Base-by-base conservation (phyloP, 768 basidiomycete species). In the Paxillus ammoniavirescens region DNA sequence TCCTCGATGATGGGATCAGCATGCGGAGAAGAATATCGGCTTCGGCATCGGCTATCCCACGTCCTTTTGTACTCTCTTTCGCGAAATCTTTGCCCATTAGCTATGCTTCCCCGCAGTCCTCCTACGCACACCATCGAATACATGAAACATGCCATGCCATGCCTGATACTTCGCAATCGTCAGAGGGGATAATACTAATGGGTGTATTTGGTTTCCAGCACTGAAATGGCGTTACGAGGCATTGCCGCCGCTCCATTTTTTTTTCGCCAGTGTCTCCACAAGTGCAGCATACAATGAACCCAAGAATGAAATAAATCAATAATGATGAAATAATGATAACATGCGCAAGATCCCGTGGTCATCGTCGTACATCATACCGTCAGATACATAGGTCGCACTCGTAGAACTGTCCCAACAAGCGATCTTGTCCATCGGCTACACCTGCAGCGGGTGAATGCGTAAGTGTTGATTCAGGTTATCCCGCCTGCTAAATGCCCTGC, bases 401-500 rank as follows among this genome's bases (percentile, higher is more conserved):
- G 21, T 21, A 21, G 31, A 33, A 33, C 31, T 33, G 31, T 33
- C 31, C 31, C 12, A 12, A 33, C 2, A 9, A 33, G 12, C 12
- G 7, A 12, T 33, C 8, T 10, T 33, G 31, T 33, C 31, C 31
- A 33, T 35, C 4, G 21, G 13, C 15, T 43, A 18, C 18, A 33
- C 53, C 33, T 67, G 60, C 30, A 65, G 46, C 13, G 55, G 65
- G 61, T 91, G 89, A 33, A 86, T 77, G 17, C 82, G 79, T 55
- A 83, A 74, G 65, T 93, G 91, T 63, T 89, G 89, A 42, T 81
- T 78, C 35, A 91, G 76, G 61, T 93, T 92, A 68, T 93, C 91
- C 52, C 81, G 77, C 42, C 91, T 75, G 63, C 84, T 86, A 61
- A 91, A 91, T 5, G 78, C 72, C 66, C 87, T 87, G 46, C 75